Evolutionary conservation across 2,329 filamentous ascomycete species (phyloP).

Genomic region (Corinectria fuckeliana): DNA sequence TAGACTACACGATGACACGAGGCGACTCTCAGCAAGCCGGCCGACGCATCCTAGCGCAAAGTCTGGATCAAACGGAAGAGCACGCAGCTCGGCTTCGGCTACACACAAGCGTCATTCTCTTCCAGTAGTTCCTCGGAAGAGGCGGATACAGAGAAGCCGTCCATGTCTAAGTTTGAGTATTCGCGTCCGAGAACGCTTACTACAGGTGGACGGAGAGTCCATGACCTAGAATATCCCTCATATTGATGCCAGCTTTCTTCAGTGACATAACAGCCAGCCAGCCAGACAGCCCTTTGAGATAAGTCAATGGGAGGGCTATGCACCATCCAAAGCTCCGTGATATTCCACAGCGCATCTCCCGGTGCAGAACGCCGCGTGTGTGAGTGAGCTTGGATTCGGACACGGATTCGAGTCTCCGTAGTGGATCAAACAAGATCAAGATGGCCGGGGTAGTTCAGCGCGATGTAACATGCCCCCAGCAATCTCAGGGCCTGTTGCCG

Average conservation of each 20-base stretch:
- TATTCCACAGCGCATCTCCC: too few relatives aligned
- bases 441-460: too few relatives aligned
- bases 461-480: not conserved
- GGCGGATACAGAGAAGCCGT: not conserved
- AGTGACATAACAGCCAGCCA: too few relatives aligned
- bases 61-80: conserved; percentile 6
- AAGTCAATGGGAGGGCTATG: too few relatives aligned
- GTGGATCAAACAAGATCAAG: too few relatives aligned
- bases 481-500: not conserved
- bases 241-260: too few relatives aligned
- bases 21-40: not conserved
- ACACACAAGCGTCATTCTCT: not conserved
- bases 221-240: too few relatives aligned
- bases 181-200: not conserved
- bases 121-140: not conserved
- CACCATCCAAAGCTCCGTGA: too few relatives aligned
- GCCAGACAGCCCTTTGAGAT: too few relatives aligned
- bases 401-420: too few relatives aligned
- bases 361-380: too few relatives aligned
- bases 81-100: not conserved
- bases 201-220: not conserved
- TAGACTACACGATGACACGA: not conserved
- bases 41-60: not conserved
- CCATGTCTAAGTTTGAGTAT: conserved; percentile 5
- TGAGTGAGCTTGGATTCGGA: too few relatives aligned